Percentiles rank a stretch among this genome's conserved stretches.
Conservation (phyloP, 345 rosid genomes). For the Cardamine resedifolia region DNA sequence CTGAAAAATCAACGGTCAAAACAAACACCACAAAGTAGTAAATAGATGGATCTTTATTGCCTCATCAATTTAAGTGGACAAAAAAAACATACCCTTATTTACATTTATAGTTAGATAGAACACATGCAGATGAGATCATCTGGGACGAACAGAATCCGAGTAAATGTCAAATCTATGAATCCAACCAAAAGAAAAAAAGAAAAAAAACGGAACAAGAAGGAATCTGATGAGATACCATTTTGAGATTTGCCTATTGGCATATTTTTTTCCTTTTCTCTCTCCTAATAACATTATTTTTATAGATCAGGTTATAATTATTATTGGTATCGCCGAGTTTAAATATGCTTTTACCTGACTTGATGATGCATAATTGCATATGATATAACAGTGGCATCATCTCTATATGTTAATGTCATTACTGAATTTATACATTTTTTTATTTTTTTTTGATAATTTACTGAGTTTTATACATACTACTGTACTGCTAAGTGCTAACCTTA, state of each 20-base stretch:
- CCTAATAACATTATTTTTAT: too few species aligned
- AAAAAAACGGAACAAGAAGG: neutral
- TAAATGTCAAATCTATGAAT: neutral
- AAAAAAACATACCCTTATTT: neutral
- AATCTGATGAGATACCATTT: slow-evolving; percentile 2
- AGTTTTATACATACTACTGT: too few species aligned
- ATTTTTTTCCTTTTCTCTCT: neutral
- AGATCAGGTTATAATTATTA: too few species aligned
- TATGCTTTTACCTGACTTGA: too few species aligned
- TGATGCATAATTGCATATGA: too few species aligned
- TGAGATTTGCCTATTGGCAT: slow-evolving; percentile 7
- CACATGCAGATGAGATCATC: neutral
- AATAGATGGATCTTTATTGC: neutral
- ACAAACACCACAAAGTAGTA: slow-evolving; percentile 1
- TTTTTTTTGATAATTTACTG: too few species aligned
- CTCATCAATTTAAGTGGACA: neutral
- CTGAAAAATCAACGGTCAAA: slow-evolving; percentile 9
- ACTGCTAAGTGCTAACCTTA: neutral
- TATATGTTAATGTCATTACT: too few species aligned
- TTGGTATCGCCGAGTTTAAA: too few species aligned
- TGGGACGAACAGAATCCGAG: neutral
- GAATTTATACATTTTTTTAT: too few species aligned
- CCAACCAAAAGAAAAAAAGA: neutral
- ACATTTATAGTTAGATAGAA: neutral
- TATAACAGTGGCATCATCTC: too few species aligned